Percentiles rank a stretch among this genome's conserved stretches.
phyloP scores from a whole-genome alignment of 176 grass and related monocot species.

The Cenchrus americanus region DNA sequence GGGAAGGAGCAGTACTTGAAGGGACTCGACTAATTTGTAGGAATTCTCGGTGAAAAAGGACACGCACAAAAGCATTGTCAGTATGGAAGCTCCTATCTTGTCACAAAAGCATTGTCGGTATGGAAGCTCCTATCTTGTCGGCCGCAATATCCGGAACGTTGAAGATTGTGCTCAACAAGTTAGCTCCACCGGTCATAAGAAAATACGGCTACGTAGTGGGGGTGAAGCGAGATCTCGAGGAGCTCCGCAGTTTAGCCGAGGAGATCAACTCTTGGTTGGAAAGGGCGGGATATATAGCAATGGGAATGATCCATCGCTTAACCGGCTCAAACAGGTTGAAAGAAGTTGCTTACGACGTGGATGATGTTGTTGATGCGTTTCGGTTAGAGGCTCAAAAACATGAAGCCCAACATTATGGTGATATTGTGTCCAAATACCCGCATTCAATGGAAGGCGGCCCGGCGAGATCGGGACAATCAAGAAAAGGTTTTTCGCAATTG shows the following conservation, averaged over 20 bases:
- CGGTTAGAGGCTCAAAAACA: background rate
- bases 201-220: background rate
- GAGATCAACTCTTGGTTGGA: background rate
- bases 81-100: too few species aligned
- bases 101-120: too few species aligned
- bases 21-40: too few species aligned
- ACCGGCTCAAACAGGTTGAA: background rate
- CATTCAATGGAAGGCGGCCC: background rate
- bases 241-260: background rate
- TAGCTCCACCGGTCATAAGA: background rate
- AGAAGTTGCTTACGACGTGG: background rate
- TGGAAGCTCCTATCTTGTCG: background rate
- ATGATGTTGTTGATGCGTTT: constrained; percentile 2
- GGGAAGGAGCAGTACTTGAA: too few species aligned
- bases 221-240: background rate
- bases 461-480: background rate
- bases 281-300: background rate
- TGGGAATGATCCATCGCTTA: too few species aligned
- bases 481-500: background rate
- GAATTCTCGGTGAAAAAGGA: too few species aligned
- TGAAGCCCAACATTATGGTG: background rate
- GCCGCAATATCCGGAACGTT: background rate
- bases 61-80: too few species aligned
- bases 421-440: background rate
- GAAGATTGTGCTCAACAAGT: background rate